Conservation (phyloP, 2,329 filamentous ascomycete species). For the Aspergillus sp. region DNA sequence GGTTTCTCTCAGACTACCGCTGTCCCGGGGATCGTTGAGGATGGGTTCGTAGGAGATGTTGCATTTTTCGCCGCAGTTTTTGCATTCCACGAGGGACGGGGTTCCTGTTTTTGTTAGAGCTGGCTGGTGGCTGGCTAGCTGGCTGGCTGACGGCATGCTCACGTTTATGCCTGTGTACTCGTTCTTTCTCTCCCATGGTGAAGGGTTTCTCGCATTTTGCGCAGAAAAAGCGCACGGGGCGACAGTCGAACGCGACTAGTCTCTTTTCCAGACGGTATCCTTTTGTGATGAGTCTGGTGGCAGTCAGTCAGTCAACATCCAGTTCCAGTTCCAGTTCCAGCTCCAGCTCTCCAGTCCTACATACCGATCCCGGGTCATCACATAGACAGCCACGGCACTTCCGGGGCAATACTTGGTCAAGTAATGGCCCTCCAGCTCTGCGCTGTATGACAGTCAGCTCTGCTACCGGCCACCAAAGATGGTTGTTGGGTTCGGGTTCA, state of each 20-base stretch:
- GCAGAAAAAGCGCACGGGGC: conserved; percentile 20
- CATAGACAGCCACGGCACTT: conserved; percentile 20
- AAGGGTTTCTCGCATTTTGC: conserved; percentile 19
- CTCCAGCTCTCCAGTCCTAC: background rate
- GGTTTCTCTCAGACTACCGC: conserved; percentile 2
- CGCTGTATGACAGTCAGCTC: conserved; percentile 6
- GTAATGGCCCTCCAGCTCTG: conserved; percentile 21
- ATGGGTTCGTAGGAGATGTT: conserved; percentile 17
- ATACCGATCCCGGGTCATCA: conserved; percentile 26
- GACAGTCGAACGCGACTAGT: conserved; percentile 18
- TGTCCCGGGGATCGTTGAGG: conserved; percentile 16
- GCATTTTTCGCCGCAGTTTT: conserved; percentile 14
- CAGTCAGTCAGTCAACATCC: background rate
- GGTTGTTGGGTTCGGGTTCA: background rate
- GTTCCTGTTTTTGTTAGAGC: conserved; percentile 6
- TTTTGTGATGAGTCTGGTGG: conserved; percentile 21
- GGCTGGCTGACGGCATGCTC: conserved; percentile 7
- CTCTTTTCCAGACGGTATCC: conserved; percentile 25
- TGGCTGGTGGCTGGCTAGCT: background rate
- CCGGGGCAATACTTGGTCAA: conserved; percentile 22
- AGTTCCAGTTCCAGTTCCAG: background rate
- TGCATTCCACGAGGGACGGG: conserved; percentile 11
- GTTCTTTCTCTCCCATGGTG: conserved; percentile 12
- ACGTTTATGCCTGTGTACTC: conserved; percentile 12
- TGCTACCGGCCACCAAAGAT: background rate